These are phyloP conservation scores for Ogataea saltuana DNA, from an alignment of 805 yeast genomes.

Conservation along the genomic window DNA sequence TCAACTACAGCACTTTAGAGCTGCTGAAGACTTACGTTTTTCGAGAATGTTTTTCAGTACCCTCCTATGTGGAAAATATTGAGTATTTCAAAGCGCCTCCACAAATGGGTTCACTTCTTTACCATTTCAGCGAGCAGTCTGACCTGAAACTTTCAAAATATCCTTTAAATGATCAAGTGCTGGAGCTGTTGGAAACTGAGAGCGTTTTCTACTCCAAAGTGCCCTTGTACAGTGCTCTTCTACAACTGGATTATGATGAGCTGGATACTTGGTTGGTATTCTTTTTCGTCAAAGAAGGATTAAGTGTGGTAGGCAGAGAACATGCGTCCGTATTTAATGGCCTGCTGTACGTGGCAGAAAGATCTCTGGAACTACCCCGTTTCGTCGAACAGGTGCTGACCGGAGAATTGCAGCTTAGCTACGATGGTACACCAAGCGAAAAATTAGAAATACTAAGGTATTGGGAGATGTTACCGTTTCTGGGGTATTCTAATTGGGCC, in stretches of 20 bases:
- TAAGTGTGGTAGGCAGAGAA: conserved; percentile 1
- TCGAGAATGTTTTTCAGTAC: conserved; percentile 17
- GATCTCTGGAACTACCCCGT: conserved; percentile 9
- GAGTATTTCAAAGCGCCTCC: conserved; percentile 13
- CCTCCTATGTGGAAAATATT: conserved; percentile 13
- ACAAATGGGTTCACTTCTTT: conserved; percentile 22
- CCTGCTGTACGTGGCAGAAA: conserved; percentile 12
- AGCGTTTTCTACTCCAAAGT: conserved; percentile 13
- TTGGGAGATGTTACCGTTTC: conserved; percentile 22
- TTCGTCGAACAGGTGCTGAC: conserved; percentile 11
- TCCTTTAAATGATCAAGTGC: conserved; percentile 1
- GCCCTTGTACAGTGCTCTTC: conserved; percentile 14
- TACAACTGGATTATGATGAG: conserved; percentile 13
- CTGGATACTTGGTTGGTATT: conserved; percentile 21
- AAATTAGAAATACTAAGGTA: conserved; percentile 10
- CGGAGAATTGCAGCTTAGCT: conserved; percentile 1
- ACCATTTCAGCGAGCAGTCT: conserved; percentile 14
- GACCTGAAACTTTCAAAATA: neutral
- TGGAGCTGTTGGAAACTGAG: conserved; percentile 8
- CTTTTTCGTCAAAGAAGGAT: conserved; percentile 6
- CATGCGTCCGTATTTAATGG: conserved; percentile 20
- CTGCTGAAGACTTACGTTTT: conserved; percentile 11
- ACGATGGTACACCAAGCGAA: conserved; percentile 6
- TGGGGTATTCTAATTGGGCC: conserved; percentile 17
- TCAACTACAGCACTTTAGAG: conserved; percentile 14